Evolutionary conservation across 176 grass and related monocot genomes (phyloP).

Genomic region (Ensete ventricosum): DNA sequence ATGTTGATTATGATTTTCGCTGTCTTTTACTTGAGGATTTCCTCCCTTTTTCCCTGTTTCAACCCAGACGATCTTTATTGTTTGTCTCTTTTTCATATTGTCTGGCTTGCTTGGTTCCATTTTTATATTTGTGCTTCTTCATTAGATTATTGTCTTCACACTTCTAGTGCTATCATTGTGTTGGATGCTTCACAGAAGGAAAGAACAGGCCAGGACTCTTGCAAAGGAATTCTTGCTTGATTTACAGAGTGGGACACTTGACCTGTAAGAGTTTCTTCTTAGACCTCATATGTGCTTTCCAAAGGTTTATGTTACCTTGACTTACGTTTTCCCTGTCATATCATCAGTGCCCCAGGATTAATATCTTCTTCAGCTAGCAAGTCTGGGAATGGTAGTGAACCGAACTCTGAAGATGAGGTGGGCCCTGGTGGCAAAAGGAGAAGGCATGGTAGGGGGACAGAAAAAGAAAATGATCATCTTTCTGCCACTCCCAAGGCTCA

Average conservation of each 20-base stretch:
- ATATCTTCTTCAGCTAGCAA: slow-evolving; percentile 33
- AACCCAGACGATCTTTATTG: neutral
- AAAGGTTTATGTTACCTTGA: neutral
- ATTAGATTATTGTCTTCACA: too few species aligned
- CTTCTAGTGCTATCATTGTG: too few species aligned
- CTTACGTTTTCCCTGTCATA: slow-evolving; percentile 14
- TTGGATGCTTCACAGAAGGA: slow-evolving; percentile 22
- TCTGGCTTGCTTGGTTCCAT: neutral
- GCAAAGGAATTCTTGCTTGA: slow-evolving; percentile 84
- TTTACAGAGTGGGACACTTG: slow-evolving; percentile 84
- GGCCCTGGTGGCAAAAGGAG: slow-evolving; percentile 69
- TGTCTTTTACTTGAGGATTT: neutral
- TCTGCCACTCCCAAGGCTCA: slow-evolving; percentile 70
- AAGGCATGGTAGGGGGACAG: slow-evolving; percentile 48
- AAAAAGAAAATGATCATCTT: slow-evolving; percentile 61
- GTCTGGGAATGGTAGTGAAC: slow-evolving; percentile 50
- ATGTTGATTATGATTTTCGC: neutral
- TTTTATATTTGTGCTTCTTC: neutral
- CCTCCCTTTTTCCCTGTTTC: neutral
- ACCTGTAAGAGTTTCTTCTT: slow-evolving; percentile 51
- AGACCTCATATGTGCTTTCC: slow-evolving; percentile 1
- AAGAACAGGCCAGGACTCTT: slow-evolving; percentile 34
- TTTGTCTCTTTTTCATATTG: too few species aligned
- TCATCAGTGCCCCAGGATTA: slow-evolving; percentile 71
- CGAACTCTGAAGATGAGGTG: slow-evolving; percentile 84